A percentile compares a stretch with the other conserved stretches of the same genome.
Conservation (phyloP, 1,284 basidiomycete species). For the Pseudozyma pruni region DNA sequence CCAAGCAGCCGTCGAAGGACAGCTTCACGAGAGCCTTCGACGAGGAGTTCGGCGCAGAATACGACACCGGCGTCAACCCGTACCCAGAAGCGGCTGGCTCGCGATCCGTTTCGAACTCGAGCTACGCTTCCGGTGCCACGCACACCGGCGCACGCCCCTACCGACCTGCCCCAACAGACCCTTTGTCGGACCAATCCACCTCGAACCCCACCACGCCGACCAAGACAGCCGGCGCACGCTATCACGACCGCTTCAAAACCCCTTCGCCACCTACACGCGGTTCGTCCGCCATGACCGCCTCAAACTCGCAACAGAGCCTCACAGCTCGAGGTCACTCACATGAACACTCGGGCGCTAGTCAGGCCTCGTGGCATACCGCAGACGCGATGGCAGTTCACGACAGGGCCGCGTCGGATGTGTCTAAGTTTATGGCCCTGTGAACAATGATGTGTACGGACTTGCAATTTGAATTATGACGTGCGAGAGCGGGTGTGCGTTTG, state of each 20-base stretch:
- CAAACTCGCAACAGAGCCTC: conserved; percentile 15
- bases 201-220: conserved; percentile 18
- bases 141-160: conserved; percentile 4
- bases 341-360: conserved; percentile 32
- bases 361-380: conserved; percentile 41
- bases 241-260: conserved; percentile 43
- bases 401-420: conserved; percentile 11
- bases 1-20: conserved; percentile 36
- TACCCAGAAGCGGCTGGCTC: conserved; percentile 30
- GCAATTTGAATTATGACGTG: too few species aligned
- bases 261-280: conserved; percentile 18
- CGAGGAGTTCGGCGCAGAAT: conserved; percentile 43
- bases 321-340: conserved; percentile 19
- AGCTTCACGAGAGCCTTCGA: conserved; percentile 47
- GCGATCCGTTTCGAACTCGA: conserved; percentile 19
- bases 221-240: conserved; percentile 20
- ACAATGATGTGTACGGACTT: neutral
- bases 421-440: conserved; percentile 26
- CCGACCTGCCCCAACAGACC: neutral
- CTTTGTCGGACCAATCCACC: neutral
- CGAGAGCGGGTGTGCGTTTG: too few species aligned
- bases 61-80: conserved; percentile 11
- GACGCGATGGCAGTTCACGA: conserved; percentile 24
- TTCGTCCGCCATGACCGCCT: neutral
- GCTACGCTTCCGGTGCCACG: conserved; percentile 19